phyloP scores from a whole-genome alignment of 306 rosid species.

The Prosopis cineraria region DNA sequence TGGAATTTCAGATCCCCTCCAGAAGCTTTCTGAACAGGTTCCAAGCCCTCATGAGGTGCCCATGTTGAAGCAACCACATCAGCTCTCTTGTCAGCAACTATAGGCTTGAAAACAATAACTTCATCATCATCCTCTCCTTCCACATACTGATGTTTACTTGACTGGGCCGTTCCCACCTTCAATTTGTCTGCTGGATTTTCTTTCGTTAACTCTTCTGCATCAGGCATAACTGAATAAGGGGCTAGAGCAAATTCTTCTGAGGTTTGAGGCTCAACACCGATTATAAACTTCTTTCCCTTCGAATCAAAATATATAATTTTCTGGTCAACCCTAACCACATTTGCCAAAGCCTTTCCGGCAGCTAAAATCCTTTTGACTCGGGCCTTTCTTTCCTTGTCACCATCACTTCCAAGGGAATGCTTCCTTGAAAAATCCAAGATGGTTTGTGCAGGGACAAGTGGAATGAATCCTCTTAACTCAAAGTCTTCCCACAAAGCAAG shows the following conservation, averaged over 20 bases:
- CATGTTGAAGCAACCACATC: conserved; percentile 51
- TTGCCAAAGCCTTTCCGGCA: conserved; percentile 83
- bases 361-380: conserved; percentile 84
- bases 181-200: conserved; percentile 47
- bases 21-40: conserved; percentile 48
- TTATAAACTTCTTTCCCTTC: conserved; percentile 60
- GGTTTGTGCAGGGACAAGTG: conserved; percentile 88
- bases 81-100: conserved; percentile 63
- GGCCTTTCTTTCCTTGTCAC: conserved; percentile 67
- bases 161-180: conserved; percentile 39
- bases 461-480: conserved; percentile 87
- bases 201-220: conserved; percentile 35
- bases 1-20: conserved; percentile 50
- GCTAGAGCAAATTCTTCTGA: conserved; percentile 41
- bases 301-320: conserved; percentile 63
- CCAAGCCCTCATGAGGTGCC: conserved; percentile 48
- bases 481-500: conserved; percentile 87
- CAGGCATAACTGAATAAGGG: conserved; percentile 37
- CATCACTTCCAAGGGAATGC: conserved; percentile 66
- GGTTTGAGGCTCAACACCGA: conserved; percentile 58
- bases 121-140: conserved; percentile 94
- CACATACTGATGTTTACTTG: conserved; percentile 44
- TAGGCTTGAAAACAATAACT: conserved; percentile 89
- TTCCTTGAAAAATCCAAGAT: conserved; percentile 92
- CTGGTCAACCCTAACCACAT: conserved; percentile 64